Percentiles rank a stretch among this genome's conserved stretches.
phyloP scores from a whole-genome alignment of 2,329 filamentous ascomycete genomes.

The Ophiostoma ips region DNA sequence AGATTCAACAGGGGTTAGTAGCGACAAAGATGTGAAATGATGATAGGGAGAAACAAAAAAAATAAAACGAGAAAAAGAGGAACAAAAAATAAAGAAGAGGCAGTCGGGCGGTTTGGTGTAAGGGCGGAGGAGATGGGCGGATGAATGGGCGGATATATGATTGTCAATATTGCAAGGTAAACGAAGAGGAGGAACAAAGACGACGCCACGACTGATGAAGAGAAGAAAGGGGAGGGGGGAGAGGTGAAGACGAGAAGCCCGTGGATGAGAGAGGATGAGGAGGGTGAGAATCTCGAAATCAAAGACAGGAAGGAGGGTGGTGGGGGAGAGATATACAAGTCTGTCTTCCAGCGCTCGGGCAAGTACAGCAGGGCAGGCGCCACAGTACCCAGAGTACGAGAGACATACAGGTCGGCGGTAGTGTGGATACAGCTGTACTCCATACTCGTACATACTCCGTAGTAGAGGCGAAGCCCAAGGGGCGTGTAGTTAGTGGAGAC shows the following conservation, averaged over 20 bases:
- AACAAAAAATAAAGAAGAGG: constrained; percentile 2
- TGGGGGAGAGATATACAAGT: constrained; percentile 33
- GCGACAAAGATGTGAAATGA: not conserved
- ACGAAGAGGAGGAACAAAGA: constrained; percentile 9
- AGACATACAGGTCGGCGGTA: not conserved
- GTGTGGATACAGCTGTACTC: too few relatives aligned
- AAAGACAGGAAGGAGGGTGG: constrained; percentile 25
- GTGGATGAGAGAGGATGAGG: constrained; percentile 36
- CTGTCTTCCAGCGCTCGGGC: not conserved
- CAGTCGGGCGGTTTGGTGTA: constrained; percentile 13
- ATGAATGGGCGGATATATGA: not conserved
- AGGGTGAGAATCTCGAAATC: constrained; percentile 25
- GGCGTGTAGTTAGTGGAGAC: constrained; percentile 2
- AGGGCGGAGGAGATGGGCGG: not conserved
- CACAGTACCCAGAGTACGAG: not conserved
- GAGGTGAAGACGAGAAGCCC: constrained; percentile 24
- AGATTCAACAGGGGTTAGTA: constrained; percentile 3
- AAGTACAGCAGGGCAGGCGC: too few relatives aligned
- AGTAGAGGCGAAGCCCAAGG: constrained; percentile 7
- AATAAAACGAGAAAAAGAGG: not conserved
- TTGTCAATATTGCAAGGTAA: constrained; percentile 1
- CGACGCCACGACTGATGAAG: constrained; percentile 43
- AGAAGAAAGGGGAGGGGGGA: constrained; percentile 40
- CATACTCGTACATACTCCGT: too few relatives aligned
- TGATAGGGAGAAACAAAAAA: not conserved